Base-by-base conservation (phyloP, 257 asterid genomes). In the Solanum medicagineum region DNA sequence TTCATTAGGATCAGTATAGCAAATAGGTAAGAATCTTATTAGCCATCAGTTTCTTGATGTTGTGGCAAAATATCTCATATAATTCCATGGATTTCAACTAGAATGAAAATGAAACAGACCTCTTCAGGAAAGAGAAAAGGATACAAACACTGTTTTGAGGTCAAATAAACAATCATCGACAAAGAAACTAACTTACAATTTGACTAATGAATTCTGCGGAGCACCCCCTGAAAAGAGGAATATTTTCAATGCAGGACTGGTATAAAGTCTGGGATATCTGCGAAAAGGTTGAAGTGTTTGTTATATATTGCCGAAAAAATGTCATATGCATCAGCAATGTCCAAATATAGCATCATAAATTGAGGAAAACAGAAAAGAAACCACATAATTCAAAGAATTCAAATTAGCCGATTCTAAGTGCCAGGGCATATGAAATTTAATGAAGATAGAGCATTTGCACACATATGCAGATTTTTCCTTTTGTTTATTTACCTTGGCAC, bases 221-320 rank as follows among this genome's bases (percentile, higher is more conserved):
- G 89, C 99, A 96, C 81, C 88, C 97, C 71, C 87, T 91, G 94
- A 96, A 95, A 86, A 94, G 96, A 85, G 91, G 88, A 88, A 93
- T 87, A 81, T 92, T 89, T 89, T 90, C 97, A 26, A 96, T 89
- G 73, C 90, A 91, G 47, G 95, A 89, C 90, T 89, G 90, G 62
- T 96, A 96, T 68, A 96, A 86, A 56, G 93, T 90, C 86, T 94
- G 95, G 13, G 97, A 92, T 85, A 96, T 92, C 99, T 96, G 97
- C 92, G 90, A 81, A 42, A 81, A 81, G 70, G 73, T 81, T 65
- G 87, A 88, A 51, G 57, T 45, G 22, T 11, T 24, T 22, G 82
- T 75, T 51, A 49, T 15, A 1, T 47, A 24, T 49, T 24, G 42
- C 62, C 16, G 29, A 79, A 53, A 10, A 13, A 53, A 24, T 24